A percentile compares a stretch with the other conserved stretches of the same genome.
Conservation (phyloP, 352 stramenopile species). For the Phytophthora cryptogea region DNA sequence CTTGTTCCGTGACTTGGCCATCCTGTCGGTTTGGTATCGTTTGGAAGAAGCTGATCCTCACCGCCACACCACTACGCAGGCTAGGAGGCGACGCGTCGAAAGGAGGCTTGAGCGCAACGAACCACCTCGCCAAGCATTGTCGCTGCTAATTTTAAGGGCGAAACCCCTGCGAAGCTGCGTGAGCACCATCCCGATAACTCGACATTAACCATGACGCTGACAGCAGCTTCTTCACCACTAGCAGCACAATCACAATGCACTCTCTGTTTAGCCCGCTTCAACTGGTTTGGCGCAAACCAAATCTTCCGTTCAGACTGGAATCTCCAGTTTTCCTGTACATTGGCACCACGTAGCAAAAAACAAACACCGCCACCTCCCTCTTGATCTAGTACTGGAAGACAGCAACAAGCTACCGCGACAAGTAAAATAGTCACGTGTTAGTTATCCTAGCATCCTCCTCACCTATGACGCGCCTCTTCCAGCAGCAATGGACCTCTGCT, state of each 20-base stretch:
- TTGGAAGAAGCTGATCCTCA: not conserved
- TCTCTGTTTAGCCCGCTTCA: no score
- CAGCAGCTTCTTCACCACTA: not conserved
- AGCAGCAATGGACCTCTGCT: constrained; percentile 1
- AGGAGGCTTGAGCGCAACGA: constrained; percentile 6
- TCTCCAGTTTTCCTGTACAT: no score
- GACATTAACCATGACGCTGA: not conserved
- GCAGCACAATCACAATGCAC: not conserved
- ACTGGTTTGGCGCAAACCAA: no score
- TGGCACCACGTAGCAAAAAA: no score
- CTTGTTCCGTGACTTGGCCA: constrained; percentile 67
- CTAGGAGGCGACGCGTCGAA: constrained; percentile 20
- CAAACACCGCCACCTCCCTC: no score
- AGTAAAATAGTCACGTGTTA: constrained; percentile 1
- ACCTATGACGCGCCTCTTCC: not conserved
- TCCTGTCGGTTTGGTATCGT: constrained; percentile 19
- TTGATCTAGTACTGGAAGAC: not conserved
- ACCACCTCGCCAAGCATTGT: constrained; percentile 5
- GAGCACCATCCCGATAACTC: not conserved
- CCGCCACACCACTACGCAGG: constrained; percentile 1
- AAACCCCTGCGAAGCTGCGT: constrained; percentile 29
- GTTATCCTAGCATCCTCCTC: not conserved
- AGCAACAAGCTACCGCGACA: not conserved
- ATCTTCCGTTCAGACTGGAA: no score
- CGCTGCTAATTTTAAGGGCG: constrained; percentile 25